A percentile compares a stretch with the other conserved stretches of the same genome.
Conservation (phyloP, 257 asterid species). For the Linaria vulgaris region DNA sequence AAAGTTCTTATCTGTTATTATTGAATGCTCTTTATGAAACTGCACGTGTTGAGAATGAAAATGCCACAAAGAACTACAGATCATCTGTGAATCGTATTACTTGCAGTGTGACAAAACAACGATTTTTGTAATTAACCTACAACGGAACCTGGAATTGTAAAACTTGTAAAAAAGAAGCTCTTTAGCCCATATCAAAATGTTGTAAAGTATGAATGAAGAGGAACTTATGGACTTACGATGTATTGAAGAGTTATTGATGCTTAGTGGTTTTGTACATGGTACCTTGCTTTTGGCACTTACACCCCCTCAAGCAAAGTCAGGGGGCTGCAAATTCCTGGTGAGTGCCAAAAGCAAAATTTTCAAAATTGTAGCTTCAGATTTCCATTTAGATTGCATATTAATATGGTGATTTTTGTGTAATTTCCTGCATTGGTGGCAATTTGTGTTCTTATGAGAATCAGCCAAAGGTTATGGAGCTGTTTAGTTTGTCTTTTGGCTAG, state of each 20-base stretch:
- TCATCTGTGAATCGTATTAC: not conserved
- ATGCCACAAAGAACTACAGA: not conserved
- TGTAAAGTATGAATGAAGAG: not conserved
- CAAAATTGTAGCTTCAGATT: not conserved
- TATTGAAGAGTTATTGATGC: not conserved
- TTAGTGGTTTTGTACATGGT: too few relatives aligned
- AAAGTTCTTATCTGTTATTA: not conserved
- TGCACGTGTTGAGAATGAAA: not conserved
- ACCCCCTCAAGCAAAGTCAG: not conserved
- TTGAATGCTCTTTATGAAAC: not conserved
- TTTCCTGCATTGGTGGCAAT: slow-evolving; percentile 1
- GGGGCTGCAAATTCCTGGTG: too few relatives aligned
- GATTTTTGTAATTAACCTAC: not conserved
- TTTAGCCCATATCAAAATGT: not conserved
- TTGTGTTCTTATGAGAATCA: not conserved
- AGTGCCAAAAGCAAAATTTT: slow-evolving; percentile 7
- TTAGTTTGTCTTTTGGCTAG: slow-evolving; percentile 12
- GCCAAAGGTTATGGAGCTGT: slow-evolving; percentile 5
- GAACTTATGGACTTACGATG: not conserved
- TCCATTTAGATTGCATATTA: not conserved
- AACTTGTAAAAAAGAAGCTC: not conserved
- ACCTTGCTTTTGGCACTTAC: not conserved
- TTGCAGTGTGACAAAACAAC: not conserved
- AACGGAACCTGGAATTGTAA: slow-evolving; percentile 1
- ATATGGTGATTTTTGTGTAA: not conserved